Percentiles rank a stretch among this genome's conserved stretches.
phyloP scores from a whole-genome alignment of 2,329 filamentous ascomycete genomes.

The Periconia sp. region DNA sequence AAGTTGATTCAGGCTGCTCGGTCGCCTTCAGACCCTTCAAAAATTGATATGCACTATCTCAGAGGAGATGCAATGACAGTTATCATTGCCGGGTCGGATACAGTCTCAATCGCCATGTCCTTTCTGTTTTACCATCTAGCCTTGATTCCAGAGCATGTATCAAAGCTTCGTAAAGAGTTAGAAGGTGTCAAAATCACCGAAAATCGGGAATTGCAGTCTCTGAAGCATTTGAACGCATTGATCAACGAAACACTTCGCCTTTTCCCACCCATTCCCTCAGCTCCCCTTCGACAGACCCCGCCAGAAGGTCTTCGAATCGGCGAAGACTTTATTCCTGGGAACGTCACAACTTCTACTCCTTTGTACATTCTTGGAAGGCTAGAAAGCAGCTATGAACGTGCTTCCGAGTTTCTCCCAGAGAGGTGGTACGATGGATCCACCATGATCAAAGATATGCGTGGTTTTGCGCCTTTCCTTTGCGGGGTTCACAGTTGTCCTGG shows the following conservation, averaged over 20 bases:
- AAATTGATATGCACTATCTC: constrained; percentile 5
- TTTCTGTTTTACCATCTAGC: constrained; percentile 9
- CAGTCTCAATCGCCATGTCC: constrained; percentile 2
- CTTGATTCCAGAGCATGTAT: neutral
- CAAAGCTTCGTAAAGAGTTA: constrained; percentile 3
- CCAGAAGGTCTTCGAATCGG: constrained; percentile 25
- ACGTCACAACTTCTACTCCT: constrained; percentile 1
- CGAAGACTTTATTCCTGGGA: constrained; percentile 8
- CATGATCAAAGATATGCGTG: neutral
- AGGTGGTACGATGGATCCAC: constrained; percentile 3
- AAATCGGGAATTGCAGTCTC: neutral
- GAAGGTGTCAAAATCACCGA: neutral
- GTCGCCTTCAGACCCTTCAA: neutral
- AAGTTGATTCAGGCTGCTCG: constrained; percentile 4
- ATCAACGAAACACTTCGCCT: constrained; percentile 38
- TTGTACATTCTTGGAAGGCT: constrained; percentile 1
- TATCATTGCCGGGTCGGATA: constrained; percentile 10
- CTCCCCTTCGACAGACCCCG: constrained; percentile 39
- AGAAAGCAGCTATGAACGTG: neutral
- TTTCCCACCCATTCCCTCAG: constrained; percentile 37
- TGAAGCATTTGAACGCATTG: constrained; percentile 2
- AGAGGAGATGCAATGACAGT: constrained; percentile 6
- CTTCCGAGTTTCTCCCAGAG: constrained; percentile 11
- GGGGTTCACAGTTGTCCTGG: constrained; percentile 63
- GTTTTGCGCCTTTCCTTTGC: neutral